These are phyloP conservation scores for Aechmea fasciata DNA, from an alignment of 176 grass and related monocot genomes.

Conservation along the genomic window DNA sequence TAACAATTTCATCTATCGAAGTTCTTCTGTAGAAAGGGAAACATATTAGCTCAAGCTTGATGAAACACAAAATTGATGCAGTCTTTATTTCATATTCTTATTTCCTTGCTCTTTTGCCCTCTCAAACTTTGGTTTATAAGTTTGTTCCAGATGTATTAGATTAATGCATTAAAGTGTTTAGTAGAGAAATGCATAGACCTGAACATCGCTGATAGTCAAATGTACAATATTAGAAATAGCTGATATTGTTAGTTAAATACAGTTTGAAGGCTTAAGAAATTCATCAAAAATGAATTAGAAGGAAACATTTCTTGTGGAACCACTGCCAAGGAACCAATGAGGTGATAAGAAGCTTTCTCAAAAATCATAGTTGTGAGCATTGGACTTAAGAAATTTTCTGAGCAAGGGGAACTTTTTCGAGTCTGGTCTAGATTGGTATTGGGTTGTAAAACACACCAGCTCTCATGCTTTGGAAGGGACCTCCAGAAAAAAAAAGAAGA, in stretches of 20 bases:
- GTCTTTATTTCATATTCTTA: not conserved
- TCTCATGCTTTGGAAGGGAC: no score
- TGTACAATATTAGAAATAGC: not conserved
- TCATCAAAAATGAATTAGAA: not conserved
- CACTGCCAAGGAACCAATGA: not conserved
- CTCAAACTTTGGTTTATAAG: no score
- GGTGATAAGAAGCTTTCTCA: not conserved
- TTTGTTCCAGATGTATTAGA: no score
- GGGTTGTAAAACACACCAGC: no score
- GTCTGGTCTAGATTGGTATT: no score
- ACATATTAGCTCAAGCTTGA: no score
- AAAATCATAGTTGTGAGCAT: not conserved
- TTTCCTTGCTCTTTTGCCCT: not conserved
- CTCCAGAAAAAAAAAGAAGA: no score
- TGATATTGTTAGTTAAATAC: not conserved
- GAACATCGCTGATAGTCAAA: no score
- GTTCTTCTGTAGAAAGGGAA: no score
- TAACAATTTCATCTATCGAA: not conserved
- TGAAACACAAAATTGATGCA: not conserved
- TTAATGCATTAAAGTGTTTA: no score
- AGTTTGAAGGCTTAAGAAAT: not conserved
- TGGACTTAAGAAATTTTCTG: not conserved
- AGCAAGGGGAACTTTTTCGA: not conserved
- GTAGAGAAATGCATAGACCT: no score
- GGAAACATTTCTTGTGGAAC: not conserved